A percentile compares a stretch with the other conserved stretches of the same genome.
phyloP scores from a whole-genome alignment of 2,329 filamentous ascomycete genomes.

The Seiridium cupressi region DNA sequence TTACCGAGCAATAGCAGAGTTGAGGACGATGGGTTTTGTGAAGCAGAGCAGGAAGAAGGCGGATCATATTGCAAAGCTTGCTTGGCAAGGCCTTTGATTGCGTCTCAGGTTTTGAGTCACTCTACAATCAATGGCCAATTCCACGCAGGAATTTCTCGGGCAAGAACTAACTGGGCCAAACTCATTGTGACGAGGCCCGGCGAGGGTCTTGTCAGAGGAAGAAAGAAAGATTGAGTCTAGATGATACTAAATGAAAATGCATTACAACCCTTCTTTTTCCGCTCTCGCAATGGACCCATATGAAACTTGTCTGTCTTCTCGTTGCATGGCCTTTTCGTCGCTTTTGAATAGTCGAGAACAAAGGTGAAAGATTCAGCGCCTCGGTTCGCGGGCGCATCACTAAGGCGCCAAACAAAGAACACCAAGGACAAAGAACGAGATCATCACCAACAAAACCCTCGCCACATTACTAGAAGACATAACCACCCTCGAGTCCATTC shows the following conservation, averaged over 20 bases:
- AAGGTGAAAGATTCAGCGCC: neutral
- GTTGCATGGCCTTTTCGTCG: neutral
- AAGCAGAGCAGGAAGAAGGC: conserved; percentile 88
- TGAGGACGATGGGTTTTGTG: conserved; percentile 82
- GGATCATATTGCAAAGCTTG: conserved; percentile 84
- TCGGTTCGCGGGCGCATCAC: neutral
- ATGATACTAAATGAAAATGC: conserved; percentile 4
- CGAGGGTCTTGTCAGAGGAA: neutral
- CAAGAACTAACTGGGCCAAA: neutral
- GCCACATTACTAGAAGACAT: conserved; percentile 1
- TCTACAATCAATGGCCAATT: neutral
- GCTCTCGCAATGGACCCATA: neutral
- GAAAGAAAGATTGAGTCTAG: neutral
- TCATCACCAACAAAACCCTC: neutral
- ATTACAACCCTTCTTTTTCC: neutral
- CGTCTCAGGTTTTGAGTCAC: neutral
- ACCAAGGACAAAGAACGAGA: neutral
- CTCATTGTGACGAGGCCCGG: conserved; percentile 10
- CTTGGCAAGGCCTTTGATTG: conserved; percentile 64
- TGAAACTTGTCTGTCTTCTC: neutral
- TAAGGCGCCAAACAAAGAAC: neutral
- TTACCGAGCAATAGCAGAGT: conserved; percentile 80
- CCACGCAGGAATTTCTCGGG: too few species aligned
- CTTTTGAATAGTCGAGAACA: conserved; percentile 3
- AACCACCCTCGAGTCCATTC: conserved; percentile 4